Evolutionary conservation across 108 stramenopile genomes (phyloP), one percentile per base, ranked within the genome.

Genomic region (Ochromonas danica): DNA sequence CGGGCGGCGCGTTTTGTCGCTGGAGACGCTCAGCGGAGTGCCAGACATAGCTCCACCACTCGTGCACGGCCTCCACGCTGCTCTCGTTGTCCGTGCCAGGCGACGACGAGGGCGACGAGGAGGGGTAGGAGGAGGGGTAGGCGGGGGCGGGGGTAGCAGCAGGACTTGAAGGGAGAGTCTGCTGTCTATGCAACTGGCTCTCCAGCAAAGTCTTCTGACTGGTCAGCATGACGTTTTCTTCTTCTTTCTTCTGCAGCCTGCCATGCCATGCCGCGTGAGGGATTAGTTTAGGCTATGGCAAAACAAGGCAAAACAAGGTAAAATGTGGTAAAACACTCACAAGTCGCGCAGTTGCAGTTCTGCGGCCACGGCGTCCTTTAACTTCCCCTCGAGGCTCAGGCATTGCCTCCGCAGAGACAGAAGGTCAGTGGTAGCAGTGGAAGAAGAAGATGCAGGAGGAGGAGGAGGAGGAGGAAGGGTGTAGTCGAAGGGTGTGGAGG

Each of bases 31-130:
- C 28, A 6, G 40, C 51, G 14, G 6, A 3, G 40, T 75, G 40
- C 72, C 72, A 75, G 51, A 75, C 40, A 25, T 75, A 75, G 14
- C 14, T 31, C 72, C 72, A 75, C 72, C 72, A 75, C 31, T 45
- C 31, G 31, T 75, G 72, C 25, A 25, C 25, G 25, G 57, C 72
- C 17, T 75, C 72, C n/a, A 6, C 40, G 40, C 17, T 22, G 40
- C 72, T 25, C 17, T 36, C 17, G 30, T 3, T 10, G 63, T 25
- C 3, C 31, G 17, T 6, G 10, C 31, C 10, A 67, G 10, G 31
- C 31, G 30, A 10, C 31, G 63, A 35, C 31, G 17, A 28, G 30
- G 31, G 17, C 31, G 30, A 10, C 31, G 30, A 10, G 17, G 31
- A 6, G 31, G 17, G 6, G 31, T 28, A 28, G 10, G 17, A 6